Conservation (phyloP, 2,329 filamentous ascomycete species). For the Rutstroemia sp. region DNA sequence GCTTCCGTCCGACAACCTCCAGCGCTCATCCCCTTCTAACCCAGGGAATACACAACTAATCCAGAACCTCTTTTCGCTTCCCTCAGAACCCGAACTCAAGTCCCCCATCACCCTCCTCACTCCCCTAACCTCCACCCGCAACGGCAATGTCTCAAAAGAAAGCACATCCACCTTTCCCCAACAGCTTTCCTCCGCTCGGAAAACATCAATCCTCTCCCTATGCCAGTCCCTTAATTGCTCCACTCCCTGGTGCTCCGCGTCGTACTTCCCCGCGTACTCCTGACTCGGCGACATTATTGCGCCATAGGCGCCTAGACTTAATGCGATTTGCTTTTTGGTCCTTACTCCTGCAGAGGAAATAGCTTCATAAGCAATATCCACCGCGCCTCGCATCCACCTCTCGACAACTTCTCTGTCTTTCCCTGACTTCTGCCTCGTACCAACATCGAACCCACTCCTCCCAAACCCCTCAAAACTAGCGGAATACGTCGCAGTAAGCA, state of each 20-base stretch:
- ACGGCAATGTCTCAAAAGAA: constrained; percentile 59
- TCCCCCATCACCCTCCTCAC: constrained; percentile 34
- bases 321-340: constrained; percentile 34
- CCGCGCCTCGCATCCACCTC: constrained; percentile 34
- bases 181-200: constrained; percentile 26
- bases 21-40: constrained; percentile 30
- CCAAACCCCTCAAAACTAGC: constrained; percentile 49
- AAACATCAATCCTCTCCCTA: constrained; percentile 43
- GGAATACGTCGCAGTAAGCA: constrained; percentile 64
- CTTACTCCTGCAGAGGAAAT: constrained; percentile 14
- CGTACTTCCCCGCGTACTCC: constrained; percentile 58
- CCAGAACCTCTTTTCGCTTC: constrained; percentile 38
- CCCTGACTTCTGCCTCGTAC: background rate
- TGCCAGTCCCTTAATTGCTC: constrained; percentile 50
- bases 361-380: constrained; percentile 32
- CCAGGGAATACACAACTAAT: constrained; percentile 55
- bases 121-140: constrained; percentile 53
- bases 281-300: constrained; percentile 58
- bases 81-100: background rate
- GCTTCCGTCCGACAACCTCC: constrained; percentile 50
- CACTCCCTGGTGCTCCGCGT: constrained; percentile 37
- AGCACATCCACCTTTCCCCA: constrained; percentile 41
- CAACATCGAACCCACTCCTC: constrained; percentile 1
- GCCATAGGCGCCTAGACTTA: constrained; percentile 60
- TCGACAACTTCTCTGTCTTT: constrained; percentile 33